These are phyloP conservation scores for Chrysochromulina parva DNA, from an alignment of 78 protist genomes.

Conservation along the genomic window DNA sequence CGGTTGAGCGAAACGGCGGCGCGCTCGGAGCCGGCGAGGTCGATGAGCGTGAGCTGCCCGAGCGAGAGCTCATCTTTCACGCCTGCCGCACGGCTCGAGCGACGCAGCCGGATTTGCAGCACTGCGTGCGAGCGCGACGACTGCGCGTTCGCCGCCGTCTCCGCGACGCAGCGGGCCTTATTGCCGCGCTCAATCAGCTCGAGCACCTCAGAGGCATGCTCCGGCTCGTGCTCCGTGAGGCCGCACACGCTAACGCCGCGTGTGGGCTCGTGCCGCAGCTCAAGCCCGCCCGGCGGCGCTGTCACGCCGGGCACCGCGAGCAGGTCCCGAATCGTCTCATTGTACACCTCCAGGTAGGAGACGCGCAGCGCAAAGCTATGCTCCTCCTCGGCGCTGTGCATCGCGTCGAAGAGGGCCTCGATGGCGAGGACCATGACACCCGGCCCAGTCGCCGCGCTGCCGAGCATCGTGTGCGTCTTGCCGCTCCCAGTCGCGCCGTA, in stretches of 20 bases:
- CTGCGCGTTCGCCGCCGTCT: too few relatives aligned
- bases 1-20: slow-evolving; percentile 23
- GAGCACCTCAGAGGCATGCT: too few relatives aligned
- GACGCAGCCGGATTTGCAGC: too few relatives aligned
- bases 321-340: not conserved
- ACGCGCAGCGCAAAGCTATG: not conserved
- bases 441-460: not conserved
- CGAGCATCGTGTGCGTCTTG: slow-evolving; percentile 30
- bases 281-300: too few relatives aligned
- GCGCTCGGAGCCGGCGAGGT: slow-evolving; percentile 97
- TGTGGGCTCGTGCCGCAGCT: too few relatives aligned
- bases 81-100: too few relatives aligned
- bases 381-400: not conserved
- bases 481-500: slow-evolving; percentile 13
- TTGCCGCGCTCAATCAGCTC: too few relatives aligned
- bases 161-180: too few relatives aligned
- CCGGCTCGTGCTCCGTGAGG: too few relatives aligned
- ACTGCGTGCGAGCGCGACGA: too few relatives aligned
- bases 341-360: slow-evolving; percentile 2
- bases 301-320: too few relatives aligned
- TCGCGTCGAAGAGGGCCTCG: not conserved
- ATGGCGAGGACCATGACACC: not conserved
- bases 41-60: slow-evolving; percentile 77
- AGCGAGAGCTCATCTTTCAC: not conserved
- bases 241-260: too few relatives aligned